Evolutionary conservation across 2,329 filamentous ascomycete species (phyloP).

Genomic region (Cercospora sesami): DNA sequence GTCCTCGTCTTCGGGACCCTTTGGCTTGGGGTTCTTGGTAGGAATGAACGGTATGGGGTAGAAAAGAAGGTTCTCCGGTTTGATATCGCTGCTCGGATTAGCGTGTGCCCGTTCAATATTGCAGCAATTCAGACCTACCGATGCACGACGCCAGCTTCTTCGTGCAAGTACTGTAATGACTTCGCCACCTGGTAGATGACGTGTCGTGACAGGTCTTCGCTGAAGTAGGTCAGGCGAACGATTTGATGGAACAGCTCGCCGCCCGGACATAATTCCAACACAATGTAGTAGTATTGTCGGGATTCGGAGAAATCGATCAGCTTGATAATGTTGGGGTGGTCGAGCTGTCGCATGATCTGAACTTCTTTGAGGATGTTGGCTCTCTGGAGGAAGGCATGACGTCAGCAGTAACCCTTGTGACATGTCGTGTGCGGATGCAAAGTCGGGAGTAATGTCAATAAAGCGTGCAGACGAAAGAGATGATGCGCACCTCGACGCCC

Average conservation of each 20-base stretch:
- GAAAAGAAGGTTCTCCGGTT: conserved; percentile 95
- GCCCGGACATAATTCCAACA: conserved; percentile 90
- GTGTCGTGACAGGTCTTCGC: conserved; percentile 89
- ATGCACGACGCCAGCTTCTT: conserved; percentile 93
- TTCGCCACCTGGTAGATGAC: conserved; percentile 95
- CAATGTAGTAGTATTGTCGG: conserved; percentile 93
- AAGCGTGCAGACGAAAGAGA: conserved; percentile 19
- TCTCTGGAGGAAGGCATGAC: conserved; percentile 59
- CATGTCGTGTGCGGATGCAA: conserved; percentile 1
- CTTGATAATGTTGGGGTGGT: conserved; percentile 94
- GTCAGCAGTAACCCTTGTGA: conserved; percentile 43
- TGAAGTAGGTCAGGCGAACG: conserved; percentile 96
- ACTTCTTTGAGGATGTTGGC: conserved; percentile 98
- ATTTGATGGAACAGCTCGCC: conserved; percentile 99
- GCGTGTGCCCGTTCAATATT: conserved; percentile 12
- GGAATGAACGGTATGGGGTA: conserved; percentile 81
- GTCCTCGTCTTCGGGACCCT: conserved; percentile 86
- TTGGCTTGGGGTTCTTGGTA: conserved; percentile 76
- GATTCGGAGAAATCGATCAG: conserved; percentile 93
- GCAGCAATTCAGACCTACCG: conserved; percentile 61
- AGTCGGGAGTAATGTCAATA: conserved; percentile 13
- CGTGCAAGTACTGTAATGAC: conserved; percentile 89
- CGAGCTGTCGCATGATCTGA: conserved; percentile 95
- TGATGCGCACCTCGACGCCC: conserved; percentile 86
- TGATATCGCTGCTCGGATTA: conserved; percentile 75